These are phyloP conservation scores for Globisporangium nodosum DNA, from an alignment of 352 stramenopile genomes.

Conservation along the genomic window DNA sequence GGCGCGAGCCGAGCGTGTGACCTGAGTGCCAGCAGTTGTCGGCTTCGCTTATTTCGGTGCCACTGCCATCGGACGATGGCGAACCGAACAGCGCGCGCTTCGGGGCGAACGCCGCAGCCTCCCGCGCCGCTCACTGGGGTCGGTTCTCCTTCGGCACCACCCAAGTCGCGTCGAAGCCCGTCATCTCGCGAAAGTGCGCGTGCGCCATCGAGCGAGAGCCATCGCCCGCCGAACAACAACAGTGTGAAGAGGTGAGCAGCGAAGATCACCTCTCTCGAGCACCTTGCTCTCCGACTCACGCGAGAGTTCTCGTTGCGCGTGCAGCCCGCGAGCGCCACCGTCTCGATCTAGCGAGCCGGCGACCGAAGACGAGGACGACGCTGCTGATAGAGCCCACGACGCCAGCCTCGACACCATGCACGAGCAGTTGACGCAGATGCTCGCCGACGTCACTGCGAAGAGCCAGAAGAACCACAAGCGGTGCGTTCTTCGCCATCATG, in stretches of 20 bases:
- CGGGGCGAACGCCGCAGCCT: slow-evolving; percentile 8
- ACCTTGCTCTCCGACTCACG: not conserved
- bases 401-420: slow-evolving; percentile 18
- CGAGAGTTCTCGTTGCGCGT: not conserved
- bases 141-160: not conserved
- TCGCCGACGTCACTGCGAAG: slow-evolving; percentile 28
- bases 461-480: slow-evolving; percentile 38
- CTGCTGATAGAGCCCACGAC: not conserved
- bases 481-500: slow-evolving; percentile 10
- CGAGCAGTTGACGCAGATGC: slow-evolving; percentile 28
- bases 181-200: slow-evolving; percentile 3
- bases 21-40: too few relatives aligned
- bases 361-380: slow-evolving; percentile 22
- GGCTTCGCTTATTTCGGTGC: not conserved
- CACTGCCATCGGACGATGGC: slow-evolving; percentile 8
- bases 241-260: slow-evolving; percentile 3
- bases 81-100: not conserved
- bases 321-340: slow-evolving; percentile 18
- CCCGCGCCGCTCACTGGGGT: not conserved
- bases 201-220: not conserved
- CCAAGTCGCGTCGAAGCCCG: not conserved
- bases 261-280: not conserved
- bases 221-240: slow-evolving; percentile 10
- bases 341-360: slow-evolving; percentile 24
- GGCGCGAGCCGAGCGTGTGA: slow-evolving; percentile 5